Conservation (phyloP, 306 rosid species). For the Mimosa pudica region DNA sequence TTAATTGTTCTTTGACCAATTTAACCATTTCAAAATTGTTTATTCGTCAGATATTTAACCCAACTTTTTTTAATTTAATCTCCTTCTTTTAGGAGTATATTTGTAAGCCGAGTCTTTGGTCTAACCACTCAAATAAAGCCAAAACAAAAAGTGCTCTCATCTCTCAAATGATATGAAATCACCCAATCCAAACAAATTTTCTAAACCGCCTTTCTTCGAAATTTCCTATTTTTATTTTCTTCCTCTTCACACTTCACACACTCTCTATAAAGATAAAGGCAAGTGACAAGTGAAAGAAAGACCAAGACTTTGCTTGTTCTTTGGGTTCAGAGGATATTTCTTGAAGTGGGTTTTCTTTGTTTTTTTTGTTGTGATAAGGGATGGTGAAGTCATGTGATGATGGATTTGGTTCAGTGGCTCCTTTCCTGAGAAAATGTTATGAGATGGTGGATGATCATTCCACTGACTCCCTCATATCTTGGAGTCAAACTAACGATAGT, state of each 20-base stretch:
- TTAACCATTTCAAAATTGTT: no score
- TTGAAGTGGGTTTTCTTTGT: background rate
- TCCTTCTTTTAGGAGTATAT: no score
- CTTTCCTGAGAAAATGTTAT: slow-evolving; percentile 65
- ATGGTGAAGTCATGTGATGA: slow-evolving; percentile 56
- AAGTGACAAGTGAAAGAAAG: background rate
- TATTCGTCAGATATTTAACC: no score
- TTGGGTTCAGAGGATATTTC: background rate
- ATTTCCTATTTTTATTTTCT: background rate
- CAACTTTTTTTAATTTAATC: no score
- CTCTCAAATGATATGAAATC: background rate
- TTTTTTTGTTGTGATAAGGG: background rate
- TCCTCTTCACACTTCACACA: background rate
- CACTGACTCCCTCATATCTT: slow-evolving; percentile 53
- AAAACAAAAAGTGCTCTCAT: background rate
- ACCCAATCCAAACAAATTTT: background rate
- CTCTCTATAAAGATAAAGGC: background rate
- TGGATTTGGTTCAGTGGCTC: slow-evolving; percentile 48
- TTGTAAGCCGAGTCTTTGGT: background rate
- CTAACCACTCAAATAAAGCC: background rate
- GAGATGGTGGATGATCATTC: slow-evolving; percentile 63
- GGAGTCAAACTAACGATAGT: slow-evolving; percentile 46
- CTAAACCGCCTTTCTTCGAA: background rate
- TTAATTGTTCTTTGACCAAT: no score
- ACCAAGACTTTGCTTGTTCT: background rate